Conservation (phyloP, 1,139 yeast species). For the Dujonia santamariae region DNA sequence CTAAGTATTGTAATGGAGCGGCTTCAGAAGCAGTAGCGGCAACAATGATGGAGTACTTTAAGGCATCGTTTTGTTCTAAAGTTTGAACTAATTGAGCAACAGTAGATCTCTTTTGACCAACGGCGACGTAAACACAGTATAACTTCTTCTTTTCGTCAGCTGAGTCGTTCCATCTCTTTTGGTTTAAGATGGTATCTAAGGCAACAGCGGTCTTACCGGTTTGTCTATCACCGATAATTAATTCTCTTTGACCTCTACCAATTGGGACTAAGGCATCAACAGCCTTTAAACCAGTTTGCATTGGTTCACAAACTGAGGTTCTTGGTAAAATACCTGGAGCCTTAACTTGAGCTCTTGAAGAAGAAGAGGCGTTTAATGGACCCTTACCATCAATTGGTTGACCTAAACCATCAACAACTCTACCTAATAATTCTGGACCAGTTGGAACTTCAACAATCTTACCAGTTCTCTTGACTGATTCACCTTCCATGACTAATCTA, state of each 20-base stretch:
- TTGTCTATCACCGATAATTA: constrained; percentile 99
- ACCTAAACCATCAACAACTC: constrained; percentile 99
- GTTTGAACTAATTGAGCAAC: constrained; percentile 99
- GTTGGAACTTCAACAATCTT: constrained; percentile 99
- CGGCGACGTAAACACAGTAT: constrained; percentile 99
- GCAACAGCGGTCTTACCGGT: constrained; percentile 99
- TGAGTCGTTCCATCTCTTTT: constrained; percentile 98
- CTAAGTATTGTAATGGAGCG: constrained; percentile 99
- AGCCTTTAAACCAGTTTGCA: constrained; percentile 99
- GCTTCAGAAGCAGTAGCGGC: constrained; percentile 99
- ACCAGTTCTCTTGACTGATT: constrained; percentile 99
- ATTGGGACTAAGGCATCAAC: constrained; percentile 99
- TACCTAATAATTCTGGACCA: constrained; percentile 97
- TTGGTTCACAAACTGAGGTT: constrained; percentile 97
- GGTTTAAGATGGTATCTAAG: constrained; percentile 96
- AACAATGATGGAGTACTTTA: constrained; percentile 96
- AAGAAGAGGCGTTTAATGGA: constrained; percentile 83
- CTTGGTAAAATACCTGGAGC: constrained; percentile 99
- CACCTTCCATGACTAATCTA: constrained; percentile 98
- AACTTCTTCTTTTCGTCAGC: constrained; percentile 94
- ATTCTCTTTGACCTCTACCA: constrained; percentile 99
- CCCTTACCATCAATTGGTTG: constrained; percentile 99
- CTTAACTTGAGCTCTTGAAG: constrained; percentile 96
- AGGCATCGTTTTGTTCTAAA: constrained; percentile 96
- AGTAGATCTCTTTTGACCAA: constrained; percentile 99